A percentile compares a stretch with the other conserved stretches of the same genome.
These are phyloP conservation scores for Lentinula novae-zelandiae DNA, from an alignment of 1,284 basidiomycete genomes.

Conservation along the genomic window DNA sequence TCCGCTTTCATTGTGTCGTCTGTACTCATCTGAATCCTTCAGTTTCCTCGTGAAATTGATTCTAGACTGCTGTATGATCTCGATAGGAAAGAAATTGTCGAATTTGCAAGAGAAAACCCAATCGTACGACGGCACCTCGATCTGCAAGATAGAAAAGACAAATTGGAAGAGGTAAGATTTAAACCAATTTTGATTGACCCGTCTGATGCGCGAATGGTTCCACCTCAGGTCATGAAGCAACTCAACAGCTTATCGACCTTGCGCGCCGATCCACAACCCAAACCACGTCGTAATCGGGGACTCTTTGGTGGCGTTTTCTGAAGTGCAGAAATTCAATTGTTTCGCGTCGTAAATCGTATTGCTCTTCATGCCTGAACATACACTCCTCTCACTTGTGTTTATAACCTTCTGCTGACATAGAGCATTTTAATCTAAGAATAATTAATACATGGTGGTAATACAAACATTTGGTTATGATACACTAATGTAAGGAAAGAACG, in stretches of 20 bases:
- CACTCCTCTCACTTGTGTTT: not conserved
- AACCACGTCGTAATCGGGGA: constrained; percentile 65
- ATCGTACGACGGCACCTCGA: constrained; percentile 85
- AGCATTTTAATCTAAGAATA: not conserved
- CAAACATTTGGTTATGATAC: not conserved
- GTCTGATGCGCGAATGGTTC: not conserved
- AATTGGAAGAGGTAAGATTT: constrained; percentile 85
- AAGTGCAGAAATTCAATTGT: not conserved
- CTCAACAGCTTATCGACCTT: constrained; percentile 83
- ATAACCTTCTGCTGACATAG: not conserved
- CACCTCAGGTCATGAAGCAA: constrained; percentile 81
- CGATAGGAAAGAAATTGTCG: constrained; percentile 79
- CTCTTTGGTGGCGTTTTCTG: constrained; percentile 52
- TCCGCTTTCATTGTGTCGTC: not conserved
- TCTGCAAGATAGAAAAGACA: constrained; percentile 94
- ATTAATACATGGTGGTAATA: not conserved
- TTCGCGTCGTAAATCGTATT: not conserved
- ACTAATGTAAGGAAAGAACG: not conserved
- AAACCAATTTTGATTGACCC: not conserved
- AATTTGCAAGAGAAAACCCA: constrained; percentile 95
- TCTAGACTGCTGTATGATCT: constrained; percentile 91
- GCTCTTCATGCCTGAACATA: too few species aligned
- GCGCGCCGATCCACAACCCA: constrained; percentile 70
- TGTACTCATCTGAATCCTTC: constrained; percentile 7
- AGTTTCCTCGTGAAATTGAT: constrained; percentile 98